Evolutionary conservation across 176 grass and related monocot genomes (phyloP).

Genomic region (Lolium multiflorum): DNA sequence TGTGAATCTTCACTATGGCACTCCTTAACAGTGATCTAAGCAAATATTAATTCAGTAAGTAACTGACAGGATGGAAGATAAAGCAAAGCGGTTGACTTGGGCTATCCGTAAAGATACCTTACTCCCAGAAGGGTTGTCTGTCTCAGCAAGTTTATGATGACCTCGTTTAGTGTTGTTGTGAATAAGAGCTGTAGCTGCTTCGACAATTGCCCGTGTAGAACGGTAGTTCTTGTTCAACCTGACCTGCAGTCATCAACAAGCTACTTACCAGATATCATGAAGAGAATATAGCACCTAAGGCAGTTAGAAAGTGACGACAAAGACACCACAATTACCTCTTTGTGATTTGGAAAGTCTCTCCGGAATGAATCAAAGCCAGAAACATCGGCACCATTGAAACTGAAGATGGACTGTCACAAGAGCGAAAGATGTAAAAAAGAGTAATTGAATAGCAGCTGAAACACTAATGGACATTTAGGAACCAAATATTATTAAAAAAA

Average conservation of each 20-base stretch:
- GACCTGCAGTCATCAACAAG: conserved; percentile 64
- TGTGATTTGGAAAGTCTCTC: conserved; percentile 87
- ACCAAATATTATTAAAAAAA: conserved; percentile 28
- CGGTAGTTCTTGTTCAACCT: conserved; percentile 94
- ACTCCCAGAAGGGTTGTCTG: conserved; percentile 79
- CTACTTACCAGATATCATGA: conserved; percentile 34
- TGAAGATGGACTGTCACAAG: conserved; percentile 91
- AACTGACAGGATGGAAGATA: conserved; percentile 26
- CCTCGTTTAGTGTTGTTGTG: conserved; percentile 73
- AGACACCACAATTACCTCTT: conserved; percentile 60
- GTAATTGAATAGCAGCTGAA: conserved; percentile 34
- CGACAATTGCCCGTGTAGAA: conserved; percentile 84
- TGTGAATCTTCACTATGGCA: conserved; percentile 91
- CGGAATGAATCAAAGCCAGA: conserved; percentile 97
- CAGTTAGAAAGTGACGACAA: neutral
- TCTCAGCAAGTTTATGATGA: conserved; percentile 74
- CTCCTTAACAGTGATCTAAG: conserved; percentile 88
- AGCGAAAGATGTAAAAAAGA: conserved; percentile 38
- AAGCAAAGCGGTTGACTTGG: neutral
- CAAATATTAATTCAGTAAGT: conserved; percentile 44
- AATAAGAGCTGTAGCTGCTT: conserved; percentile 93
- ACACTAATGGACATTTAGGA: conserved; percentile 22
- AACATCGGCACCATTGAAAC: conserved; percentile 92
- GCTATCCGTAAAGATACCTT: conserved; percentile 66
- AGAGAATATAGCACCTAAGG: conserved; percentile 17